phyloP scores from a whole-genome alignment of 306 rosid species.

The Pyrus pyrifolia region DNA sequence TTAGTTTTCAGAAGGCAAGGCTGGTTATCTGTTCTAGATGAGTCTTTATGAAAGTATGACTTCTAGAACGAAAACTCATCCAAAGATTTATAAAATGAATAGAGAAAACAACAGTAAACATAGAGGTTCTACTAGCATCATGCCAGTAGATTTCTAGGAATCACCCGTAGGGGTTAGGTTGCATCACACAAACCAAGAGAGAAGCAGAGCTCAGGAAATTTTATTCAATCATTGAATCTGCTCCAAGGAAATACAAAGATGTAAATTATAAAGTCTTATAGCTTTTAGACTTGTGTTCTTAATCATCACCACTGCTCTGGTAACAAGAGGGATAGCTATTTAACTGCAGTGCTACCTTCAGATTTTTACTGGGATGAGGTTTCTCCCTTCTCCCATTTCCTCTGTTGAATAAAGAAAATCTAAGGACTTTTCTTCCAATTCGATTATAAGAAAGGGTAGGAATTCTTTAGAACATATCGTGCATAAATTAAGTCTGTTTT shows the following conservation, averaged over 20 bases:
- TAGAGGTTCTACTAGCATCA: too few species aligned
- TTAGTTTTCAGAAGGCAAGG: too few species aligned
- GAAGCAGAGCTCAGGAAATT: too few species aligned
- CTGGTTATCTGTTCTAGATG: too few species aligned
- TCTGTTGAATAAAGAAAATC: not conserved
- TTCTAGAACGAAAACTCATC: too few species aligned
- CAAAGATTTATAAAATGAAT: too few species aligned
- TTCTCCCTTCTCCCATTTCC: not conserved
- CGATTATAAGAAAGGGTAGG: not conserved
- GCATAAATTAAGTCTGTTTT: not conserved
- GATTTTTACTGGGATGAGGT: not conserved
- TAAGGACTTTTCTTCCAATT: not conserved
- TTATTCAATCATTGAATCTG: not conserved
- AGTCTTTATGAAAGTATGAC: too few species aligned
- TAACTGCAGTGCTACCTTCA: not conserved
- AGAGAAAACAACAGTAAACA: too few species aligned
- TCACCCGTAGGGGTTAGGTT: not conserved
- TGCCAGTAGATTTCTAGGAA: too few species aligned
- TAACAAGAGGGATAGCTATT: not conserved
- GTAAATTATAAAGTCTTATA: not conserved
- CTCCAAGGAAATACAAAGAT: not conserved
- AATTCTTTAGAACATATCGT: too few species aligned
- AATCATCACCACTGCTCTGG: not conserved
- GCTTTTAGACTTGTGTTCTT: not conserved
- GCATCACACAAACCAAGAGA: not conserved